Evolutionary conservation across 192 early-diverging fungal species (phyloP), one percentile per base, ranked within the genome.

Genomic region (Gonapodya sp.): DNA sequence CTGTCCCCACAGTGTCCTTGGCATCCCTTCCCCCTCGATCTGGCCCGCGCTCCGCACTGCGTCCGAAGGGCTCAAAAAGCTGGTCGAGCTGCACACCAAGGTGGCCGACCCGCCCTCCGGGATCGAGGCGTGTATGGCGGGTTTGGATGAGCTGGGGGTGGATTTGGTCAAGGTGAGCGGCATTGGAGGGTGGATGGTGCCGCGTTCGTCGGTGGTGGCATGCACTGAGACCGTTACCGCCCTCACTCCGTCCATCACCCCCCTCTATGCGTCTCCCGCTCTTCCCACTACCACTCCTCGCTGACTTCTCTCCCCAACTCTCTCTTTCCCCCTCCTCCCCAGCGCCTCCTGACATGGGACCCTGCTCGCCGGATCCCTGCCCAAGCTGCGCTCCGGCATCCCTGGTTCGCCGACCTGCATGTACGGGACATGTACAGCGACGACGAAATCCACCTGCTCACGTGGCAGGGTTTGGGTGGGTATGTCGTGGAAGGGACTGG

Each of bases 131-230:
- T 64, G 46, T 64, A 24, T 24, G 46, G 8, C 46, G 46, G 46
- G 46, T 64, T 64, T 95, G 80, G 91, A 93, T 36, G 83, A 85
- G 35, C 84, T 87, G 77, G 94, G 89, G 31, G 84, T 93, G 82
- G 93, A 94, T 81, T 80, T 95, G 80, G 83, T 95, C 74, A 91
- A 88, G 84, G 46, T 64, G 46, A 64, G 46, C 46, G 46, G 46
- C 8, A 24, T 8, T 8, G 46, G 46, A 64, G 8, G 8, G 8
- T 64, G 46, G 46, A n/a, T n/a, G n/a, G n/a, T n/a, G n/a, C n/a
- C n/a, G n/a, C n/a, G n/a, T n/a, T 64, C 24, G 46, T 24, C 24
- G 46, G 46, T n/a, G n/a, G n/a, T n/a, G n/a, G n/a, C n/a, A n/a
- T n/a, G n/a, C n/a, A n/a, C n/a, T n/a, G n/a, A n/a, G n/a, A n/a